Evolutionary conservation across 352 stramenopile genomes (phyloP).

Genomic region (Globisporangium canariense): DNA sequence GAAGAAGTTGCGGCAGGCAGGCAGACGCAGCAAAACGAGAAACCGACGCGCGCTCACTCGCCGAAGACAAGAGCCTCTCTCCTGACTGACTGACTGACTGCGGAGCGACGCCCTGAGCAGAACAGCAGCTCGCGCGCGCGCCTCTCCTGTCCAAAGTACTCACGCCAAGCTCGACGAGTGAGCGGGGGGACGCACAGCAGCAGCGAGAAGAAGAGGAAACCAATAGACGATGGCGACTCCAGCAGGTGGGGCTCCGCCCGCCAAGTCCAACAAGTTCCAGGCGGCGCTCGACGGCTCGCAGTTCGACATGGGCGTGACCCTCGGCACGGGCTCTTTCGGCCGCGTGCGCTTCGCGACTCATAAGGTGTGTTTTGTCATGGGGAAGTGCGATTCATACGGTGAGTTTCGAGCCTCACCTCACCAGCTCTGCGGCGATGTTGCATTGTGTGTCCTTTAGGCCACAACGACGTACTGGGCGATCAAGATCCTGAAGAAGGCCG

Average conservation of each 20-base stretch:
- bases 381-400: too few relatives aligned
- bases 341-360: slow-evolving; percentile 96
- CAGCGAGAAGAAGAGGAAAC: not conserved
- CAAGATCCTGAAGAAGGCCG: slow-evolving; percentile 97
- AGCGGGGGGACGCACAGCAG: not conserved
- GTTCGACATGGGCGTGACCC: slow-evolving; percentile 94
- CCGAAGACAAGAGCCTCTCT: not conserved
- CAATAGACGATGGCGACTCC: slow-evolving; percentile 12
- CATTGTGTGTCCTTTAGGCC: slow-evolving; percentile 29
- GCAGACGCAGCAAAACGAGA: slow-evolving; percentile 1
- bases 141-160: slow-evolving; percentile 2
- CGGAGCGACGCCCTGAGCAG: not conserved
- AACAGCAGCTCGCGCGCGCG: not conserved
- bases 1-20: slow-evolving; percentile 7
- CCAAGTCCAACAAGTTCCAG: slow-evolving; percentile 60
- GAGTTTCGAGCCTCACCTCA: too few relatives aligned
- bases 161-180: not conserved
- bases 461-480: slow-evolving; percentile 94
- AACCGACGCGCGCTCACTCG: not conserved
- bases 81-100: not conserved
- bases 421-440: too few relatives aligned
- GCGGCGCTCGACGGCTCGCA: slow-evolving; percentile 74
- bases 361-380: slow-evolving; percentile 49
- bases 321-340: slow-evolving; percentile 96
- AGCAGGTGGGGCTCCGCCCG: slow-evolving; percentile 2